These are phyloP conservation scores for Bassia scoparia DNA, from an alignment of 148 eudicot genomes.

Conservation along the genomic window DNA sequence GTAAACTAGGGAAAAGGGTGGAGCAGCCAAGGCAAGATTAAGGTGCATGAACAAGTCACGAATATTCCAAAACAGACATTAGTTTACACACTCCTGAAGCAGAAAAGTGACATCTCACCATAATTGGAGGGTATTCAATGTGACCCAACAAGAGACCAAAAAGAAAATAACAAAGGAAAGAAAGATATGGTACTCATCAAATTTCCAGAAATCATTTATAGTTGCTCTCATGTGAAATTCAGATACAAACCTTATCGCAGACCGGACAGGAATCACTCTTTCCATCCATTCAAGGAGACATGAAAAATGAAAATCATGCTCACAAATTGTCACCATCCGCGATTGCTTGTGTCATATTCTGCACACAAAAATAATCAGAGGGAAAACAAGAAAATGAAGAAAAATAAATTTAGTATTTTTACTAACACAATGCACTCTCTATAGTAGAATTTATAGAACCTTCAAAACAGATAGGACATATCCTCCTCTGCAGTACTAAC, in stretches of 20 bases:
- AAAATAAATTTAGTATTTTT: no score
- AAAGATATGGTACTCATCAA: neutral
- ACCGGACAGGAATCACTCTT: slow-evolving; percentile 90
- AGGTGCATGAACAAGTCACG: neutral
- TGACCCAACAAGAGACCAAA: neutral
- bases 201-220: neutral
- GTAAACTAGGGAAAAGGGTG: neutral
- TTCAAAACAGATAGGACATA: slow-evolving; percentile 91
- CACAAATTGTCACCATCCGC: slow-evolving; percentile 63
- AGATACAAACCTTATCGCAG: slow-evolving; percentile 64
- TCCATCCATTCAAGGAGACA: slow-evolving; percentile 99
- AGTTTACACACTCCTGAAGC: neutral
- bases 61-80: neutral
- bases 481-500: slow-evolving; percentile 68
- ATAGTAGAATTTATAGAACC: slow-evolving; percentile 33
- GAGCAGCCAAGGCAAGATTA: neutral
- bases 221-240: neutral
- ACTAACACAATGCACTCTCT: neutral
- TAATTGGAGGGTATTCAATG: neutral
- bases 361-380: slow-evolving; percentile 24
- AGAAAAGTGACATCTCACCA: neutral
- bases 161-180: neutral
- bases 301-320: slow-evolving; percentile 85
- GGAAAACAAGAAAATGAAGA: neutral
- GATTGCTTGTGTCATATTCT: slow-evolving; percentile 79